A percentile compares a stretch with the other conserved stretches of the same genome.
Conservation (phyloP, 345 rosid genomes). For the Gossypium arboreum region DNA sequence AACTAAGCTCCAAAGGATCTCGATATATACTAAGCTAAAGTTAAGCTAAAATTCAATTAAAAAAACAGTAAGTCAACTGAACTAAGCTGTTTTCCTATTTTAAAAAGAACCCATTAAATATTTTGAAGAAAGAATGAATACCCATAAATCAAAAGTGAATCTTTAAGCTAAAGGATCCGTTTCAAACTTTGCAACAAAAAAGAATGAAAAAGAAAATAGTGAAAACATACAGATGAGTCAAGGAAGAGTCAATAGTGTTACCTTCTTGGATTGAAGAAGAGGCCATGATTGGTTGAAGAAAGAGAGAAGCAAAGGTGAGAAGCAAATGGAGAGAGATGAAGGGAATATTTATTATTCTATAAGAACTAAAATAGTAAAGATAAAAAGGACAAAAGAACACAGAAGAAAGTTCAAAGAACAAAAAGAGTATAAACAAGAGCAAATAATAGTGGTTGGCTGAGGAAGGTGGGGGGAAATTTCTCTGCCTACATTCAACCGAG, state of each 20-base stretch:
- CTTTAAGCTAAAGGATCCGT: not conserved
- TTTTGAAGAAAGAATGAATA: not conserved
- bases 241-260: conserved; percentile 15
- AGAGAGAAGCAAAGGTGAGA: not conserved
- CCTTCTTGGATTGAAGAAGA: conserved; percentile 30
- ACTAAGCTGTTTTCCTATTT: not conserved
- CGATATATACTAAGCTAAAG: not conserved
- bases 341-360: not conserved
- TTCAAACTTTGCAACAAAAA: not conserved
- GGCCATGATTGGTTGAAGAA: conserved; percentile 24
- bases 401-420: not conserved
- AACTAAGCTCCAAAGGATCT: not conserved
- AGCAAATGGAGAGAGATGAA: not conserved
- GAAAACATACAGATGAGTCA: conserved; percentile 4
- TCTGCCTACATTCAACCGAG: not conserved
- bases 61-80: not conserved
- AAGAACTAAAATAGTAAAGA: not conserved
- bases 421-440: not conserved
- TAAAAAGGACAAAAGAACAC: not conserved
- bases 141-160: not conserved
- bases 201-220: not conserved
- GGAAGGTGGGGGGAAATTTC: not conserved
- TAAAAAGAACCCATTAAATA: not conserved
- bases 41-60: not conserved
- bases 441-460: not conserved